These are phyloP conservation scores for Xerocomus nothofagi DNA, from an alignment of 1,284 basidiomycete species.

Conservation along the genomic window DNA sequence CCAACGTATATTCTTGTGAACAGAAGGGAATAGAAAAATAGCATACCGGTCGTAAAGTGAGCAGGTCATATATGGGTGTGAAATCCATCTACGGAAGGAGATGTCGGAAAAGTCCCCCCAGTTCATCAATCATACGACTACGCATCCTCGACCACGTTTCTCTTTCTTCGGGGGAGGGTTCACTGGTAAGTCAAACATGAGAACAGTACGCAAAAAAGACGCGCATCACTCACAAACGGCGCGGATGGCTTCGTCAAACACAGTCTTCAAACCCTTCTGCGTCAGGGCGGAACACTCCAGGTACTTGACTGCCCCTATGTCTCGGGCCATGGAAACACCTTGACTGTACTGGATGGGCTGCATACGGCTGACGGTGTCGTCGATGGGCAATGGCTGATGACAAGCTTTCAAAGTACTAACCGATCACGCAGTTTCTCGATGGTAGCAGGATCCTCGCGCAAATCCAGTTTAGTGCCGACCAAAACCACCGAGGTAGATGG, in stretches of 20 bases:
- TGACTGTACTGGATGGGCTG: slow-evolving; percentile 90
- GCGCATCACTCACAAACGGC: slow-evolving; percentile 72
- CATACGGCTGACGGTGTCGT: slow-evolving; percentile 69
- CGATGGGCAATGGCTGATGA: slow-evolving; percentile 10
- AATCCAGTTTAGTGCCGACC: slow-evolving; percentile 97
- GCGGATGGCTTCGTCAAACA: slow-evolving; percentile 96
- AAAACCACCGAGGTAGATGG: slow-evolving; percentile 93
- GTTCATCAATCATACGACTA: slow-evolving; percentile 60
- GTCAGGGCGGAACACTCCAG: slow-evolving; percentile 97
- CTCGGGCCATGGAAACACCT: slow-evolving; percentile 88
- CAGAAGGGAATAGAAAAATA: slow-evolving; percentile 19
- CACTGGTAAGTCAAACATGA: slow-evolving; percentile 45
- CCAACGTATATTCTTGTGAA: slow-evolving; percentile 21
- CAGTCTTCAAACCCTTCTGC: slow-evolving; percentile 95
- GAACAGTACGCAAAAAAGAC: slow-evolving; percentile 9
- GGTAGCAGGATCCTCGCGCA: slow-evolving; percentile 91
- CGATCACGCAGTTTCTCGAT: slow-evolving; percentile 92
- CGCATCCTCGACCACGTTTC: slow-evolving; percentile 54
- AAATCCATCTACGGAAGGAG: slow-evolving; percentile 39
- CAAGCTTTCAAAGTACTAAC: slow-evolving; percentile 41
- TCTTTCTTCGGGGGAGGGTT: slow-evolving; percentile 69
- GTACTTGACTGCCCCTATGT: slow-evolving; percentile 96
- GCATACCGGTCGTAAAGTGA: slow-evolving; percentile 44
- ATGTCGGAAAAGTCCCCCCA: slow-evolving; percentile 19
- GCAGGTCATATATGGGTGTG: slow-evolving; percentile 58